Evolutionary conservation across 805 yeast species (phyloP), one percentile per base, ranked within the genome.

Genomic region (Candida maesae): DNA sequence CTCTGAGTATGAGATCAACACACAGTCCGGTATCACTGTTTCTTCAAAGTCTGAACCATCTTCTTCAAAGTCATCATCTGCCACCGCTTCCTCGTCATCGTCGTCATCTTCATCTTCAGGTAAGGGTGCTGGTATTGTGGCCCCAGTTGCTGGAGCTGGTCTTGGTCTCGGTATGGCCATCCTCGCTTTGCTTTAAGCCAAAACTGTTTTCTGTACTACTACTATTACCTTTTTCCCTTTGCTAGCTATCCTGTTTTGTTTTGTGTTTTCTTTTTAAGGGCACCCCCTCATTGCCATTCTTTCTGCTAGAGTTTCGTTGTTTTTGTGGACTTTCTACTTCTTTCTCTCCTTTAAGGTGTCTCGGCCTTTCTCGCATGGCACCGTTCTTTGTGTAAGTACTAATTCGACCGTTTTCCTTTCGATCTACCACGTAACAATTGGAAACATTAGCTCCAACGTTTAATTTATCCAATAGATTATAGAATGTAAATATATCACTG

Each of bases 1-100:
- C 23, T 51, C 61, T 8, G 58, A 58, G 1, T 63, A 71, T 48
- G 56, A 61, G 26, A 50, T 69, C 41, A 71, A 74, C 26, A 37
- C 62, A 8, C 54, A 68, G 36, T 45, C 62, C 14, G 44, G 43
- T 16, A 42, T 50, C 11, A 38, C 54, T 14, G 33, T 50, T 11
- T 29, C 58, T 5, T 34, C 60, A 7, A 24, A 53, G 5, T 30
- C 57, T 13, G 36, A 55, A 1, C 43, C 58, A 2, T 32, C 52
- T 15, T 41, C 57, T 2, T 28, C 57, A 5, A 36, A 58, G 12
- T 35, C 53, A n/a, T 35, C 50, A 7, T 33, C 54, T 12, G 36
- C 55, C 2, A 47, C 59, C 8, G 33, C 48, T 8, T 41, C 51
- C 32, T 44, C 41, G 19, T 43, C 44, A 13, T 36, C 41, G 14